These are phyloP conservation scores for Sanghuangporus weigelae DNA, from an alignment of 1,284 basidiomycete genomes.

Conservation along the genomic window DNA sequence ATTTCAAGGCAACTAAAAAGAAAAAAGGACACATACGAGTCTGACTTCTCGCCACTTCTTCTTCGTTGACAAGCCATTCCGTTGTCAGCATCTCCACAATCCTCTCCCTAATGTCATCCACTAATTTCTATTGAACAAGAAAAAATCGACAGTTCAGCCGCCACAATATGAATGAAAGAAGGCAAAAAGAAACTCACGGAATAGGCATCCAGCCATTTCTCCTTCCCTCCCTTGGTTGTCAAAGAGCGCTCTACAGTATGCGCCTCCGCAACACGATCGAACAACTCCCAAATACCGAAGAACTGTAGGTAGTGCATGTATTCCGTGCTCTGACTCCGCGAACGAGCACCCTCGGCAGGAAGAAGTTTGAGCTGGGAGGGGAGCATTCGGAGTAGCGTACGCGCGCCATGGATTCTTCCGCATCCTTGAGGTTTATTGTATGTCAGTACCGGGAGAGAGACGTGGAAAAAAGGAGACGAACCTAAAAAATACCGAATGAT, in stretches of 20 bases:
- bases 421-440: constrained; percentile 40
- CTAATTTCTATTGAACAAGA: constrained; percentile 36
- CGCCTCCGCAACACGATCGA: constrained; percentile 53
- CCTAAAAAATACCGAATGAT: constrained; percentile 80
- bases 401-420: constrained; percentile 71
- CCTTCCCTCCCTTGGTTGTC: constrained; percentile 52
- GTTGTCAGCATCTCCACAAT: constrained; percentile 64
- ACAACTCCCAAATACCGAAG: constrained; percentile 62
- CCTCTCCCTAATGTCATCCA: constrained; percentile 55
- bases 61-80: constrained; percentile 66
- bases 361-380: constrained; percentile 61
- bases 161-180: neutral
- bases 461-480: neutral
- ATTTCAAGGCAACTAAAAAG: neutral
- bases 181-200: constrained; percentile 33
- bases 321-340: constrained; percentile 62
- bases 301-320: constrained; percentile 72
- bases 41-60: constrained; percentile 29
- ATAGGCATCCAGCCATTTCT: constrained; percentile 62
- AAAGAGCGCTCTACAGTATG: constrained; percentile 47
- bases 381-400: constrained; percentile 57
- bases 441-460: neutral
- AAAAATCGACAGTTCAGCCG: neutral
- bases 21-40: constrained; percentile 30
- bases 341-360: constrained; percentile 30